These are phyloP conservation scores for Vicia villosa DNA, from an alignment of 306 rosid genomes.

Conservation along the genomic window DNA sequence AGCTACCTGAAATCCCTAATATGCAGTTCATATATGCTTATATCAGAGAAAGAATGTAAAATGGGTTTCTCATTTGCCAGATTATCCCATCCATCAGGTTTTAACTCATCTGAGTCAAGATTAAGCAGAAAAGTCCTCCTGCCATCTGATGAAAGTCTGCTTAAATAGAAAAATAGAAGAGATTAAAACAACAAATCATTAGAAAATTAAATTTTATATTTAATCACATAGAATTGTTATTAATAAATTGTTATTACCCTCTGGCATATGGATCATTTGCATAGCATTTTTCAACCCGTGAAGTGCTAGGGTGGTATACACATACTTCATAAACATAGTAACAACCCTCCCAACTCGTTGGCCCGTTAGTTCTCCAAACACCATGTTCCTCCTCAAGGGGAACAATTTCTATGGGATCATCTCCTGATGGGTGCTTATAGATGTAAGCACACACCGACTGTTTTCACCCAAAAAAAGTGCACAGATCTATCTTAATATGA, in stretches of 20 bases:
- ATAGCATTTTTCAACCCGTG: constrained; percentile 68
- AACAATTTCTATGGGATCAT: constrained; percentile 61
- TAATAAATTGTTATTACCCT: constrained; percentile 56
- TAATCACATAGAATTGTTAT: neutral
- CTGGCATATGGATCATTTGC: constrained; percentile 94
- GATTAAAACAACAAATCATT: constrained; percentile 26
- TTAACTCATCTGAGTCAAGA: constrained; percentile 56
- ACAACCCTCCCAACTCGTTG: constrained; percentile 84
- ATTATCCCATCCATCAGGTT: constrained; percentile 84
- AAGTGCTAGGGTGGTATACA: constrained; percentile 87
- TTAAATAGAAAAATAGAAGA: constrained; percentile 39
- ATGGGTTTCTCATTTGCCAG: constrained; percentile 71
- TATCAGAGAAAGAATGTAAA: constrained; percentile 69
- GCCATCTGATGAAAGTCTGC: constrained; percentile 86
- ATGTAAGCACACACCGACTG: constrained; percentile 70
- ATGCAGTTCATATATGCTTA: constrained; percentile 89
- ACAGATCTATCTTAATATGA: constrained; percentile 8
- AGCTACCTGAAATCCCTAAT: constrained; percentile 88
- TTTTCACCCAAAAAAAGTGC: constrained; percentile 23
- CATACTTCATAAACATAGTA: constrained; percentile 84
- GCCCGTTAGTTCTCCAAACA: constrained; percentile 81
- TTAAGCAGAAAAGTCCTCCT: constrained; percentile 66
- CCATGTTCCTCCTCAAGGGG: constrained; percentile 84
- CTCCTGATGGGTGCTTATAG: constrained; percentile 65
- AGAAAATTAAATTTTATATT: neutral